Evolutionary conservation across 1,284 basidiomycete genomes (phyloP), one percentile per base, ranked within the genome.

Genomic region (Apiotrichum mycotoxinovorans): DNA sequence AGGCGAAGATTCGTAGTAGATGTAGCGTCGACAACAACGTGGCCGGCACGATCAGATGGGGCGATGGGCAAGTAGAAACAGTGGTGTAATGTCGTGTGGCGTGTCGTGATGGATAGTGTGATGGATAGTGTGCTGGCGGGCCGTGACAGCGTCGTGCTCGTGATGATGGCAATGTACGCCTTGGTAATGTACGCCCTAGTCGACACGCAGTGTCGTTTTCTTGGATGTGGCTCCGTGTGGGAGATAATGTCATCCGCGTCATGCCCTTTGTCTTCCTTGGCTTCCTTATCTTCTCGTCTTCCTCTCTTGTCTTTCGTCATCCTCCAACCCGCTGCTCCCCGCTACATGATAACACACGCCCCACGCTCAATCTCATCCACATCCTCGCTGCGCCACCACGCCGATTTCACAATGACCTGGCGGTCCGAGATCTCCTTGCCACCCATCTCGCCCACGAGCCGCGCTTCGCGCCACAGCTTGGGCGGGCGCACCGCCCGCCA

Each of bases 401-500:
- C 18, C 11, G 27, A 5, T 33, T 35, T 43, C 18, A 37, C 35
- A 11, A 46, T 23, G 4, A 47, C 27, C 44, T 47, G 35, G 26
- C 44, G 25, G 14, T 37, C 48, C 17, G 23, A 12, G 7, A 51
- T 26, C 15, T 11, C 49, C 41, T 14, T 9, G 17, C n/a, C 15
- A 12, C 10, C 38, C 26, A 17, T 26, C 46, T 66, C 63, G n/a
- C 51, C 58, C 9, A 58, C 54, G 14, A 43, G 45, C 27, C 64
- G 43, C 45, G 61, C 62, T 43, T 66, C 60, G 41, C 64, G 55
- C 71, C 69, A 73, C 7, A 43, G 46, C 10, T 35, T 43, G 3
- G 68, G 65, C 17, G 63, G 57, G 69, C 88, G 88, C 25, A 91
- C 88, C 17, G 83, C 85, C 78, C 88, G 86, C 90, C 90, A 93